Evolutionary conservation across 208 protist genomes (phyloP), one percentile per base, ranked within the genome.

Genomic region (Wallacemonas collosoma): DNA sequence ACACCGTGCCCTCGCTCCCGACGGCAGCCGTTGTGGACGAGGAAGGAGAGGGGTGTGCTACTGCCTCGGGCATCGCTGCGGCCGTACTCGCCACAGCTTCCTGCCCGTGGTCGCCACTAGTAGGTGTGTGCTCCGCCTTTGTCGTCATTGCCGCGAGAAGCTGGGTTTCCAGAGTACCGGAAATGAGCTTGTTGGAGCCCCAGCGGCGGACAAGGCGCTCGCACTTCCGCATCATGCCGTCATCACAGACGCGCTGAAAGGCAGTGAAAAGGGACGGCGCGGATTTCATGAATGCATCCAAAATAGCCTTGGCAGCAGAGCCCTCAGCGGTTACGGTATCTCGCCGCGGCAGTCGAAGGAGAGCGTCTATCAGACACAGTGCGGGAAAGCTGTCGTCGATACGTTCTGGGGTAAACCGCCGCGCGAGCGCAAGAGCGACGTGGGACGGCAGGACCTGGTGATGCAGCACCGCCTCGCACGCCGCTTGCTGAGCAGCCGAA

Each of bases 291-390:
- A 94, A 82, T 54, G 82, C 85, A 17, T 74, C 60, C 26, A 94
- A 66, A n/a, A 89, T 82, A 2, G 76, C 68, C 43, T 61, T 47
- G 5, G 69, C 35, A 45, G 48, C 51, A 79, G 72, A 36, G 72
- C 71, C 36, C n/a, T 65, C 60, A 72, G 70, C 55, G 47, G 67
- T 76, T 68, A 53, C n/a, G 38, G 51, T 68, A 55, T 48, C 39
- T 67, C 54, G 41, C 65, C 55, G 58, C n/a, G 44, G 17, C 36
- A 4, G 73, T 56, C 63, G 71, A 61, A 68, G 64, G 9, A 86
- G 72, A 1, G 85, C 84, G 48, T 95, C 91, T 2, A 95, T 36
- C 38, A 93, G 68, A 48, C 88, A 95, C 40, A 95, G 74, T 12
- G 91, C 80, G 6, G 91, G 86, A 77, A 86, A 95, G 63, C 77